Conservation (phyloP, 1,139 yeast genomes). For the Saccharomyces uvarum region DNA sequence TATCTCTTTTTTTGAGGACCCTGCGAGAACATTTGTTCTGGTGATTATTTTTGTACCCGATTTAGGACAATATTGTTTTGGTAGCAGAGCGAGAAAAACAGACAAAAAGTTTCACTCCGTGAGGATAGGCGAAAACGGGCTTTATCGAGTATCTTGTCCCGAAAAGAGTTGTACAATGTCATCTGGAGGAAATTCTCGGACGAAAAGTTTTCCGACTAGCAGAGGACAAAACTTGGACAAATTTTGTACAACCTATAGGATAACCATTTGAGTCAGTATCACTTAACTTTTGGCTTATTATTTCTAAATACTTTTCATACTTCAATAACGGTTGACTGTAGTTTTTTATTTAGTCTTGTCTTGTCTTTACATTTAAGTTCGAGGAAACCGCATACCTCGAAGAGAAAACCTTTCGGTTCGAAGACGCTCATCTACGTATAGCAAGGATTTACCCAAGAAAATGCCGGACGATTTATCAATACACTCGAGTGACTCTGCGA, state of each 20-base stretch:
- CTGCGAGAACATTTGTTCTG: neutral
- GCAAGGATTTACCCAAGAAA: neutral
- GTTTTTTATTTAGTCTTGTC: neutral
- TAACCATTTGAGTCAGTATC: neutral
- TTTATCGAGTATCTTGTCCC: neutral
- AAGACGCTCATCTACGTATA: neutral
- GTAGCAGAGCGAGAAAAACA: neutral
- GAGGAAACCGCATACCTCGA: neutral
- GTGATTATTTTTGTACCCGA: neutral
- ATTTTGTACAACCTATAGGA: neutral
- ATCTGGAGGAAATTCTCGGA: neutral
- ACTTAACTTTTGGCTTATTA: neutral
- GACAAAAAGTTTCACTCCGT: neutral
- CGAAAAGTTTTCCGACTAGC: neutral
- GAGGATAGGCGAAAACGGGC: neutral
- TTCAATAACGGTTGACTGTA: neutral
- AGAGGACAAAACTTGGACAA: neutral
- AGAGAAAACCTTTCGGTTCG: neutral
- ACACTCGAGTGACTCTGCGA: neutral
- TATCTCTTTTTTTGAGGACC: neutral
- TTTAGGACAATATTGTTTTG: neutral
- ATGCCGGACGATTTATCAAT: neutral
- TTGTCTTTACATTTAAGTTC: neutral
- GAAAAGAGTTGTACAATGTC: neutral
- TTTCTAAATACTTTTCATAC: neutral